Conservation (phyloP, 345 rosid species). For the Eucalyptus albens region DNA sequence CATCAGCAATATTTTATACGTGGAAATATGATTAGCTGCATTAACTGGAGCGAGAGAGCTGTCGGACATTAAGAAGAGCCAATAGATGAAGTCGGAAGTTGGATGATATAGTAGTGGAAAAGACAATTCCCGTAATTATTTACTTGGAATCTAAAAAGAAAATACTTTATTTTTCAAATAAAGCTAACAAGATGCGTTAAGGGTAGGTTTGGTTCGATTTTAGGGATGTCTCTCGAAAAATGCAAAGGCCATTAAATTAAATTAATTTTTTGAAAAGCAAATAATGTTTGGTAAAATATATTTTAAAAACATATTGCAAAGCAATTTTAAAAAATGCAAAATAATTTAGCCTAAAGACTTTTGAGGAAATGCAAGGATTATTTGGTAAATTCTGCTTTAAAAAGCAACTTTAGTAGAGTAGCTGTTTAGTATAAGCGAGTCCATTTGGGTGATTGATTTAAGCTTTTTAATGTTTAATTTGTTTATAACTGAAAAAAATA, state of each 20-base stretch:
- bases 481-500: no score
- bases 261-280: no score
- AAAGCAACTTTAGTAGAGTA: no score
- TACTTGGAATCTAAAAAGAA: not conserved
- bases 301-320: no score
- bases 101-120: not conserved
- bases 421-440: no score
- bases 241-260: not conserved
- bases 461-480: no score
- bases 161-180: not conserved
- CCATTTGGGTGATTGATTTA: not conserved
- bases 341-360: no score
- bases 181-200: not conserved
- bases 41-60: not conserved
- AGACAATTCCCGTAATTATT: not conserved
- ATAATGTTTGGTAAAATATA: no score
- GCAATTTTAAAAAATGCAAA: not conserved
- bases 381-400: no score
- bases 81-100: not conserved
- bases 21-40: not conserved
- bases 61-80: not conserved
- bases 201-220: not conserved
- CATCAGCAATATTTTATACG: not conserved
- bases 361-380: no score
- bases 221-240: not conserved